Evolutionary conservation across 1,284 basidiomycete genomes (phyloP).

Genomic region (Pascua guehoae): DNA sequence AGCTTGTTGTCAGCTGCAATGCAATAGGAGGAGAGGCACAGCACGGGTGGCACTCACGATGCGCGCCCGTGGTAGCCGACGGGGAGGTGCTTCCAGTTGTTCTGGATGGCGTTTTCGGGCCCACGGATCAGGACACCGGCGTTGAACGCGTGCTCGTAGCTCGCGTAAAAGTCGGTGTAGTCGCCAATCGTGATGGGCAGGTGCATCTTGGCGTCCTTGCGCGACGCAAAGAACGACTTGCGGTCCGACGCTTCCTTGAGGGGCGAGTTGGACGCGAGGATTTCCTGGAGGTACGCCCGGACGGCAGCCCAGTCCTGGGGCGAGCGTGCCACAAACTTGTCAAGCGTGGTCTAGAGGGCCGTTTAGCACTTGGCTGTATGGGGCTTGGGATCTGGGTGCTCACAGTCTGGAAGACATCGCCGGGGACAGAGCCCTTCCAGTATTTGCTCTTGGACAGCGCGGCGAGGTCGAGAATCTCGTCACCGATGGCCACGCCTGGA

Average conservation of each 20-base stretch:
- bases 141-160: constrained; percentile 26
- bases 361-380: not conserved
- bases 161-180: constrained; percentile 24
- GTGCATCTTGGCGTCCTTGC: constrained; percentile 11
- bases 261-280: constrained; percentile 11
- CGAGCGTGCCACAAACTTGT: constrained; percentile 9
- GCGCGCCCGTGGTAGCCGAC: constrained; percentile 28
- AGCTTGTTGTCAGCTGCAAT: not conserved
- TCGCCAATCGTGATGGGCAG: constrained; percentile 18
- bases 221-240: constrained; percentile 8
- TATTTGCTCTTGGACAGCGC: constrained; percentile 8
- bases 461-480: constrained; percentile 19
- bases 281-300: constrained; percentile 11
- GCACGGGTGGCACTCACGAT: not conserved
- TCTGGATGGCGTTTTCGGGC: constrained; percentile 20
- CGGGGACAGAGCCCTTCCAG: constrained; percentile 3
- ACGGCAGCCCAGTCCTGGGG: constrained; percentile 16
- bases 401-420: constrained; percentile 18
- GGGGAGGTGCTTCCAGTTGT: constrained; percentile 27
- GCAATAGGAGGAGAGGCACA: too few relatives aligned
- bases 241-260: constrained; percentile 4
- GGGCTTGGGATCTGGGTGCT: not conserved
- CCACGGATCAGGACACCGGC: constrained; percentile 23
- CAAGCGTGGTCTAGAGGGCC: constrained; percentile 11
- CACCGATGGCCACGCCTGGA: constrained; percentile 20